phyloP scores from a whole-genome alignment of 2,329 filamentous ascomycete genomes.

The Hymenoscyphus linearis region DNA sequence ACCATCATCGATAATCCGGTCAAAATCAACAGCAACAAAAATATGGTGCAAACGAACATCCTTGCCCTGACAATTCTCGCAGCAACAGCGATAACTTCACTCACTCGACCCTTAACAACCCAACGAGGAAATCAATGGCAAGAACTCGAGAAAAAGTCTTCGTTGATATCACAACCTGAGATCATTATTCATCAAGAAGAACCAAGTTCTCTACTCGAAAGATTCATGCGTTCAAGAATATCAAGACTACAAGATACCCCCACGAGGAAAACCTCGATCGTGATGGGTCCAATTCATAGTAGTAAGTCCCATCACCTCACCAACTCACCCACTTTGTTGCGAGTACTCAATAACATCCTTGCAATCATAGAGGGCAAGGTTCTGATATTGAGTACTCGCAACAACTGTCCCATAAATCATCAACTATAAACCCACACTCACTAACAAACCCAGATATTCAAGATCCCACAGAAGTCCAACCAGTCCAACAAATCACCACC shows the following conservation, averaged over 20 bases:
- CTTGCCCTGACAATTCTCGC: not conserved
- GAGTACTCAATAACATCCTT: too few relatives aligned
- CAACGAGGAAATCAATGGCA: not conserved
- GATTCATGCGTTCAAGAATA: not conserved
- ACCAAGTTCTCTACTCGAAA: not conserved
- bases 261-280: not conserved
- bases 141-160: not conserved
- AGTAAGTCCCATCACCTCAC: not conserved
- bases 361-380: too few relatives aligned
- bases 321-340: too few relatives aligned
- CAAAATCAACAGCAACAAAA: not conserved
- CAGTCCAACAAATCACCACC: not conserved
- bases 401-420: not conserved
- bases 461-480: not conserved
- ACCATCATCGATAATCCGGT: not conserved
- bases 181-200: not conserved
- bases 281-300: not conserved
- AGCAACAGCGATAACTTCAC: not conserved
- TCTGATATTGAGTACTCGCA: too few relatives aligned
- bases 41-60: not conserved
- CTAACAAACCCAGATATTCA: not conserved
- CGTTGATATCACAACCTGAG: too few relatives aligned
- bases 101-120: not conserved
- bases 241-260: not conserved
- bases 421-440: not conserved